Evolutionary conservation across 2,329 filamentous ascomycete species (phyloP).

Genomic region (Colletotrichum gloeosporioides): DNA sequence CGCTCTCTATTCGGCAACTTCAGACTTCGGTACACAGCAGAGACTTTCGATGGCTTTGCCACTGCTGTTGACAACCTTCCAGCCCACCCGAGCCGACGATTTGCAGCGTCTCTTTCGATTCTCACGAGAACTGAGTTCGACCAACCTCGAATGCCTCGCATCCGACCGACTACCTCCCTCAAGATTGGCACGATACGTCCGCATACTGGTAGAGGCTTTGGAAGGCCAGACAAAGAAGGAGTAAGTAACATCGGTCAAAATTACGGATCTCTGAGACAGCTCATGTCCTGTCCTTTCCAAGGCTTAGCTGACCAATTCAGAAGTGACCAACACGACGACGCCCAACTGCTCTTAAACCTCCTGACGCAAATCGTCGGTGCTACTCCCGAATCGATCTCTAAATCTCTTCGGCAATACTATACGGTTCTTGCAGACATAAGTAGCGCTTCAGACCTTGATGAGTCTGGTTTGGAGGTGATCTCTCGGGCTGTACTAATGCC

Average conservation of each 20-base stretch:
- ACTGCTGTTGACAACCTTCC: constrained; percentile 57
- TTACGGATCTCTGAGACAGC: neutral
- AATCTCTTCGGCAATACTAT: constrained; percentile 42
- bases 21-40: constrained; percentile 37
- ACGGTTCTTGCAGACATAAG: constrained; percentile 41
- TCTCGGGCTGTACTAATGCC: constrained; percentile 25
- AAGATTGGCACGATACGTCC: constrained; percentile 39
- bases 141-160: constrained; percentile 39
- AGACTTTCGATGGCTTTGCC: constrained; percentile 47
- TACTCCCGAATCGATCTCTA: constrained; percentile 32
- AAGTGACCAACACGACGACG: constrained; percentile 26
- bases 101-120: constrained; percentile 52
- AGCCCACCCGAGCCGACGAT: constrained; percentile 49
- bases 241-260: neutral
- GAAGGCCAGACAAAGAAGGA: constrained; percentile 12
- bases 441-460: neutral
- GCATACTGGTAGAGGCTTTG: constrained; percentile 40
- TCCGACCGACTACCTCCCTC: constrained; percentile 31
- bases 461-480: constrained; percentile 17
- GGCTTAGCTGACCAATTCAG: neutral
- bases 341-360: constrained; percentile 39
- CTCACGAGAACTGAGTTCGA: constrained; percentile 44
- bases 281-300: neutral
- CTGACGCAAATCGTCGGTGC: constrained; percentile 35
- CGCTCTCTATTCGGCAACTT: constrained; percentile 49